phyloP scores from a whole-genome alignment of 2,329 filamentous ascomycete species.

The Zasmidium cellare region DNA sequence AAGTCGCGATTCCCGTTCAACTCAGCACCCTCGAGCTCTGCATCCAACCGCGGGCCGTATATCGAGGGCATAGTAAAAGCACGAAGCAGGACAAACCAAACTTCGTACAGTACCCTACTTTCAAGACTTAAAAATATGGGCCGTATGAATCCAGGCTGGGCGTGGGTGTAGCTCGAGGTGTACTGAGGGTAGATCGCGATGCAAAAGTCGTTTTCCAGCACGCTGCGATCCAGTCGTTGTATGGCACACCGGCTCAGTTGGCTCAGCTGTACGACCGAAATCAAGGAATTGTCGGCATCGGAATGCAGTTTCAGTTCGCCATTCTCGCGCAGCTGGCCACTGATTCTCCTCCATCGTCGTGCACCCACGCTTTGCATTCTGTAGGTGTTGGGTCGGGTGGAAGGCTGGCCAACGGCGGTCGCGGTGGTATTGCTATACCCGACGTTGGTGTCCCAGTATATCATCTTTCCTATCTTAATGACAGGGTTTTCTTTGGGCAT shows the following conservation, averaged over 20 bases:
- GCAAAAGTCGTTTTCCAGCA: conserved; percentile 89
- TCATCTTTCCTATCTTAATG: conserved; percentile 76
- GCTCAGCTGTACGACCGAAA: conserved; percentile 82
- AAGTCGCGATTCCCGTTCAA: conserved; percentile 19
- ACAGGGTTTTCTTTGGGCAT: conserved; percentile 72
- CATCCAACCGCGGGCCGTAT: conserved; percentile 60
- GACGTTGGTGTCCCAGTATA: conserved; percentile 75
- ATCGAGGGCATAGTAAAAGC: conserved; percentile 91
- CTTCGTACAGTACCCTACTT: conserved; percentile 86
- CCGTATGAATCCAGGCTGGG: conserved; percentile 69
- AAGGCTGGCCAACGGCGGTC: conserved; percentile 19
- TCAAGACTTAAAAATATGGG: conserved; percentile 89
- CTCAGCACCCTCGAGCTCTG: conserved; percentile 21
- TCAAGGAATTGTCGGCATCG: conserved; percentile 76
- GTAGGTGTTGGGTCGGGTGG: conserved; percentile 48
- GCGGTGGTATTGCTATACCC: conserved; percentile 48
- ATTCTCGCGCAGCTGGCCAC: conserved; percentile 91
- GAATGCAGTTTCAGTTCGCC: conserved; percentile 89
- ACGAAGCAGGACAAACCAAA: conserved; percentile 90
- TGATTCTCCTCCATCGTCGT: conserved; percentile 81
- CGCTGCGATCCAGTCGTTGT: conserved; percentile 84
- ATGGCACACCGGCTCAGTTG: conserved; percentile 87
- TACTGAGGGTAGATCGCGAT: conserved; percentile 96
- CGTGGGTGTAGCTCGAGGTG: conserved; percentile 67
- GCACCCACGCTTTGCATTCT: conserved; percentile 58